A percentile compares a stretch with the other conserved stretches of the same genome.
Conservation (phyloP, 192 early-diverging fungal species). For the Lunasporangiospora selenospora region DNA sequence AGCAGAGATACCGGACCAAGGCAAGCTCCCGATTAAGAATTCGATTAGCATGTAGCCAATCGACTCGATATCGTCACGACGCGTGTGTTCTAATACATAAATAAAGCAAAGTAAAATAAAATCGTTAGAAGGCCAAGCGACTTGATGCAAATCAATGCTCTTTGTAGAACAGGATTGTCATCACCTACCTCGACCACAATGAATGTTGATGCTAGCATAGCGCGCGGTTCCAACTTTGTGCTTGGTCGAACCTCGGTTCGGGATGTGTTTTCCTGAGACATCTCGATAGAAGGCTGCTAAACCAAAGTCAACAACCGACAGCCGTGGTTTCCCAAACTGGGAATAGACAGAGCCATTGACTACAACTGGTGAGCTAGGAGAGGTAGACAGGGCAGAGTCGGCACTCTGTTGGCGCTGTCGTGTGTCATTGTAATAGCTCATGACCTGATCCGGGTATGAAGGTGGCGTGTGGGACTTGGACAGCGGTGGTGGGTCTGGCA, state of each 20-base stretch:
- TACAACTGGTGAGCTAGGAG: constrained; percentile 19
- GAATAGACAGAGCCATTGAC: too few species aligned
- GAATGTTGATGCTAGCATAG: constrained; percentile 86
- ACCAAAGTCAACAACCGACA: constrained; percentile 68
- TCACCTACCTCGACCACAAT: constrained; percentile 74
- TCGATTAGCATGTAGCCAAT: constrained; percentile 86
- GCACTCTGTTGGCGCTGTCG: constrained; percentile 14
- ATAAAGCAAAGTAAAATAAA: neutral
- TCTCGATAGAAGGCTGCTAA: constrained; percentile 55
- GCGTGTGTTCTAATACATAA: constrained; percentile 68
- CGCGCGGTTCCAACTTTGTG: constrained; percentile 81
- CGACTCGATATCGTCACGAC: constrained; percentile 87
- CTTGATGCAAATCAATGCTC: neutral
- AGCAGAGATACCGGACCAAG: constrained; percentile 89
- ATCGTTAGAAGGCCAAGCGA: neutral
- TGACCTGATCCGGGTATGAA: constrained; percentile 25
- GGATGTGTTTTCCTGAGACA: constrained; percentile 50
- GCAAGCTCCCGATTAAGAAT: constrained; percentile 73
- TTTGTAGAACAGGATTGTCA: too few species aligned
- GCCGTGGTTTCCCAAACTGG: constrained; percentile 58
- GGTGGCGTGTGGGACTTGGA: constrained; percentile 23
- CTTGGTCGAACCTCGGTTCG: constrained; percentile 45
- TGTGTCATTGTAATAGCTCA: constrained; percentile 34
- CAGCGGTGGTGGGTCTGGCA: constrained; percentile 18
- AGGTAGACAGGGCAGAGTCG: constrained; percentile 20